Percentiles rank a stretch among this genome's conserved stretches.
Evolutionary conservation across 768 basidiomycete species (phyloP).

Genomic region (Boletus bicolor): DNA sequence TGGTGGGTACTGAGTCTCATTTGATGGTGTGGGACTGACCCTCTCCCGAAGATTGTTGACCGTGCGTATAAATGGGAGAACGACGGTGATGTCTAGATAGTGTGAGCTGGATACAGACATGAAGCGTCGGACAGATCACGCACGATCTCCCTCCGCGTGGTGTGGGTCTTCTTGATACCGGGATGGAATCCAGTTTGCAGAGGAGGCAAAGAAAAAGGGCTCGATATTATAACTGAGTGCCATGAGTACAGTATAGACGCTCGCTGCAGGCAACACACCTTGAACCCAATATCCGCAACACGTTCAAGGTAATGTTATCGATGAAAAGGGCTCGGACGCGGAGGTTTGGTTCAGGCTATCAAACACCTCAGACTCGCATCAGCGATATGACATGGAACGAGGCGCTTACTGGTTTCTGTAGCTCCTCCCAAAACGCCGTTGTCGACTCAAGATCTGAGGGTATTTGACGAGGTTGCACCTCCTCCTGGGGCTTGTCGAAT

Average conservation of each 20-base stretch:
- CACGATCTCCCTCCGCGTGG: constrained; percentile 35
- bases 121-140: constrained; percentile 16
- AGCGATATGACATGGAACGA: background rate
- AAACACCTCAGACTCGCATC: background rate
- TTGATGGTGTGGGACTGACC: constrained; percentile 14
- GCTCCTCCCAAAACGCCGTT: constrained; percentile 27
- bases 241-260: background rate
- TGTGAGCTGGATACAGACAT: background rate
- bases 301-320: constrained; percentile 32
- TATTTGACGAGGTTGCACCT: constrained; percentile 9
- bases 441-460: constrained; percentile 8
- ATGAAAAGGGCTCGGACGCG: constrained; percentile 37
- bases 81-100: constrained; percentile 41
- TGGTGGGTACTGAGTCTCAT: constrained; percentile 5
- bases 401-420: constrained; percentile 26
- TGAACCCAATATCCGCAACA: constrained; percentile 37
- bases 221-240: constrained; percentile 37
- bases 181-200: constrained; percentile 41
- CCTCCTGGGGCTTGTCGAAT: constrained; percentile 16
- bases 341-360: constrained; percentile 21
- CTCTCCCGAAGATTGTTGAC: constrained; percentile 30
- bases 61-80: constrained; percentile 40
- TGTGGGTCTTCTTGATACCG: constrained; percentile 38
- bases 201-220: constrained; percentile 45
- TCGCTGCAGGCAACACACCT: constrained; percentile 22